These are phyloP conservation scores for Nakazawaea populi DNA, from an alignment of 805 yeast genomes.

Conservation along the genomic window DNA sequence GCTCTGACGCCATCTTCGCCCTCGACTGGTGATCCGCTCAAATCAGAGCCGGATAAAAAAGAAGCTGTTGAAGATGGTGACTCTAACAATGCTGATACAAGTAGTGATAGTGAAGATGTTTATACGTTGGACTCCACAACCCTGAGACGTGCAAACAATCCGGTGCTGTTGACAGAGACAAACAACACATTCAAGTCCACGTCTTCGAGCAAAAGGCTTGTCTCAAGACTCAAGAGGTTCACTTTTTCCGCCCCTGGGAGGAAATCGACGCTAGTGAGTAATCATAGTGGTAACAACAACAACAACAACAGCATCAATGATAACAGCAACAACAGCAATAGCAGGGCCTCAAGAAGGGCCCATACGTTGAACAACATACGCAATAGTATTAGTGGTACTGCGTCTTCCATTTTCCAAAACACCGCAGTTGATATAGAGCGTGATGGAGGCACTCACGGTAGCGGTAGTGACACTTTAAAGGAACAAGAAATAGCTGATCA, in stretches of 20 bases:
- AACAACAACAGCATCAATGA: background rate
- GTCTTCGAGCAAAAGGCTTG: background rate
- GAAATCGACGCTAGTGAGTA: background rate
- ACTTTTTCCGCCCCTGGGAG: background rate
- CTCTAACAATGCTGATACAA: background rate
- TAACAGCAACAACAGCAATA: background rate
- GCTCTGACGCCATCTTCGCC: background rate
- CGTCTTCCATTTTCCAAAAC: background rate
- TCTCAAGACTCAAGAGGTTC: background rate
- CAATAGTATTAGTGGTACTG: background rate
- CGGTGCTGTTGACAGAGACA: background rate
- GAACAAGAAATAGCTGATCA: background rate
- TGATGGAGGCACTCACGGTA: background rate
- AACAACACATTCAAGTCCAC: background rate
- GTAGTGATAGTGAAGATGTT: background rate
- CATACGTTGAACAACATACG: background rate
- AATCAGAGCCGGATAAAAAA: background rate
- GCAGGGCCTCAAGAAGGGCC: background rate
- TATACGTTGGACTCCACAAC: constrained; percentile 1
- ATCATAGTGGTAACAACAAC: background rate
- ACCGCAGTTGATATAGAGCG: background rate
- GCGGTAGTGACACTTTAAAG: background rate
- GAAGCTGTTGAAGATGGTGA: background rate
- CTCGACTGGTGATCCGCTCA: background rate
- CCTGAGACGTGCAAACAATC: background rate